Evolutionary conservation across 129 eudicot genomes (phyloP).

Genomic region (Smallanthus sonchifolius): DNA sequence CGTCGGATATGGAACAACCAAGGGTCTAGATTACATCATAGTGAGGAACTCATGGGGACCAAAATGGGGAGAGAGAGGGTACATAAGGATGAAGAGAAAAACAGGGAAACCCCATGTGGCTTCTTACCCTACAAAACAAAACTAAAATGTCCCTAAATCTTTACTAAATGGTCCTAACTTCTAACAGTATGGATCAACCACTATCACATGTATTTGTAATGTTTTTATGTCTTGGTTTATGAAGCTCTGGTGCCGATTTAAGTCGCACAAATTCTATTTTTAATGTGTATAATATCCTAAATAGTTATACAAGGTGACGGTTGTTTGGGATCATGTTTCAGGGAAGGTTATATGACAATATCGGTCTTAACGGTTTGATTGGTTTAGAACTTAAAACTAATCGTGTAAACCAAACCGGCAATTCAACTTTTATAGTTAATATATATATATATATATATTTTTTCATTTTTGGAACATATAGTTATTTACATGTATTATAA

Average conservation of each 20-base stretch:
- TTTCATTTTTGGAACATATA: no score
- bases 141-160: slow-evolving; percentile 26
- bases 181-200: neutral
- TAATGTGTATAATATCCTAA: neutral
- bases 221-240: slow-evolving; percentile 1
- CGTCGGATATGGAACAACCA: slow-evolving; percentile 72
- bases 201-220: slow-evolving; percentile 3
- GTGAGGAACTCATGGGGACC: slow-evolving; percentile 89
- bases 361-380: no score
- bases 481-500: no score
- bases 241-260: neutral
- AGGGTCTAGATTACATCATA: slow-evolving; percentile 48
- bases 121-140: slow-evolving; percentile 66
- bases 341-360: no score
- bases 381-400: no score
- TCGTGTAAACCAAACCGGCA: no score
- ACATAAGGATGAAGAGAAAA: slow-evolving; percentile 77
- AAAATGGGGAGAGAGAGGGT: slow-evolving; percentile 87
- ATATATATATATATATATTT: no score
- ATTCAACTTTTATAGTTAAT: no score
- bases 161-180: slow-evolving; percentile 6
- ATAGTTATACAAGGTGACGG: no score
- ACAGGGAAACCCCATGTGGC: slow-evolving; percentile 79
- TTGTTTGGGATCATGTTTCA: no score
- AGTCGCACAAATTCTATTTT: neutral